phyloP scores from a whole-genome alignment of 108 stramenopile species.

The Nitzschia sp. region DNA sequence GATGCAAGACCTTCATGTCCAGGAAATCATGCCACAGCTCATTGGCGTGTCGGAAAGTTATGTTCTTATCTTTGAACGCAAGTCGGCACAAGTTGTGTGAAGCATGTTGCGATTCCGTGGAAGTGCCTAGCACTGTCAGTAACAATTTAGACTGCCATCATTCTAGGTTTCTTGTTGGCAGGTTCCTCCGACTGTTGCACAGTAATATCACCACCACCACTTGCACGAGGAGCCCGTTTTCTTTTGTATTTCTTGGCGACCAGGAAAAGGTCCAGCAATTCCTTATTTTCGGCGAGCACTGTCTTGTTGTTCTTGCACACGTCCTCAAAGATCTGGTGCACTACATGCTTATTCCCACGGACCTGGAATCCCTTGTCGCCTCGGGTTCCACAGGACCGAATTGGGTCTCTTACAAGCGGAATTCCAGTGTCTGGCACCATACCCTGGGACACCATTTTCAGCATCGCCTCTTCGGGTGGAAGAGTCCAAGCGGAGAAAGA shows the following conservation, averaged over 20 bases:
- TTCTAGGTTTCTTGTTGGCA: background rate
- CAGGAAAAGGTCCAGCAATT: background rate
- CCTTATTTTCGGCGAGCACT: background rate
- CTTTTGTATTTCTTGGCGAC: background rate
- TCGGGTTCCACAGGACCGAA: background rate
- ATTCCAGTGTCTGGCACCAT: slow-evolving; percentile 13
- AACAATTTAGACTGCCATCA: background rate
- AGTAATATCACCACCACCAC: too few species aligned
- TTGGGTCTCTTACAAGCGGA: background rate
- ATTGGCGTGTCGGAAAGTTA: slow-evolving; percentile 95
- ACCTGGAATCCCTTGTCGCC: background rate
- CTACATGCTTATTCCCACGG: background rate
- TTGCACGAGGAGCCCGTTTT: background rate
- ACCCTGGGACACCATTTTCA: slow-evolving; percentile 28
- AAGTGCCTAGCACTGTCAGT: too few species aligned
- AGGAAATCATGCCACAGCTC: slow-evolving; percentile 95
- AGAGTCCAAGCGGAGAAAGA: slow-evolving; percentile 53
- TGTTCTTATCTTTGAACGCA: slow-evolving; percentile 88
- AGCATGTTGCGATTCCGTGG: background rate
- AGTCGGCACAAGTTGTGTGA: slow-evolving; percentile 33
- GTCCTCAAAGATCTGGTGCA: background rate
- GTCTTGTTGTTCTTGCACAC: background rate
- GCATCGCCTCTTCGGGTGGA: slow-evolving; percentile 56
- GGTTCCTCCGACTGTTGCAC: too few species aligned
- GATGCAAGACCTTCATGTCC: slow-evolving; percentile 93